Base-by-base conservation (phyloP, 1,139 yeast species). In the Suzukiozyma palmioleophila region DNA sequence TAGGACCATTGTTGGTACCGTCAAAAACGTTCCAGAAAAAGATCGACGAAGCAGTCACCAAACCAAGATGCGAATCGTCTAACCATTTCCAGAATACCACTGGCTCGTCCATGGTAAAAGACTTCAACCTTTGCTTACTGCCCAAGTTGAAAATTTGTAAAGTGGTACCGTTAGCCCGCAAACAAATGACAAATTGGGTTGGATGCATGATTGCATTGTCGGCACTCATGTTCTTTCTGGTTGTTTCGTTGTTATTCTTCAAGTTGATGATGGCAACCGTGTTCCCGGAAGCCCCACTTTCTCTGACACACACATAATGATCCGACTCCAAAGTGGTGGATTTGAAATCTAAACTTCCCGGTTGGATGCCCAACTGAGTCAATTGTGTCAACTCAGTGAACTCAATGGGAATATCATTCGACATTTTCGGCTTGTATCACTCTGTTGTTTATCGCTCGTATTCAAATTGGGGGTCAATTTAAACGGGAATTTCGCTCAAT, bases 201-300 rank as follows among this genome's bases (percentile, higher is more conserved):
- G 98, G 97, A 62, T 90, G 96, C 95, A 94, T 84, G 58, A 94
- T 92, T 38, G 97, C 97, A 49, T 90, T 86, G 66, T 94, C 99
- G 37, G 98, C 99, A 41, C 88, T 79, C 96, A 94, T 94, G 62
- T 86, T 85, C 67, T 94, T 90, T 57, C 95, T 81, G 34, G 79
- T 73, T 25, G 81, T 79, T 51, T 87, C 82, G 52, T 80, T 77
- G 67, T 81, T 81, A 58, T 87, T 81, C 49, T 79, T 73, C 58
- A 92, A 75, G 60, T 92, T 92, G 49, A 94, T 79, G 53, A 94
- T 92, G 38, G 96, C 96, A 41, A 94, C 98, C 10, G 92, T 76
- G 64, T 88, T 89, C 46, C 94, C 89, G 39, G 74, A 72, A 43
- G 82, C 80, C 38, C 81, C 73, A 28, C 79, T 69, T 65, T 92